Evolutionary conservation across 2,329 filamentous ascomycete genomes (phyloP), one percentile per base, ranked within the genome.

Genomic region (Nigrospora sphaerica): DNA sequence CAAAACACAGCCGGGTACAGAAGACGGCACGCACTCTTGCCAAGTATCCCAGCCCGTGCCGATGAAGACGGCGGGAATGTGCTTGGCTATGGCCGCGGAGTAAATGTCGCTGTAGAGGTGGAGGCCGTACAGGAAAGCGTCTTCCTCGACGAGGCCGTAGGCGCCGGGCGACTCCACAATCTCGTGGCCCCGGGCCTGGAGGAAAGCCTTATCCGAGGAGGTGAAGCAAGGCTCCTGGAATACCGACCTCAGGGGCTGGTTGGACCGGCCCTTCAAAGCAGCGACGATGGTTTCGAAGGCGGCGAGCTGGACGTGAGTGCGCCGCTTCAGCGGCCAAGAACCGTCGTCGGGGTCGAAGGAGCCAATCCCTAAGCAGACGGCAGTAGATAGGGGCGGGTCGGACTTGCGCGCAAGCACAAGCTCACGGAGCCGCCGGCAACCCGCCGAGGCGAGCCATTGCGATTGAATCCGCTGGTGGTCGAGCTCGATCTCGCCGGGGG

Each of bases 121-220:
- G 0, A 86, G 71, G 1, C 78, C 82, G 52, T 78, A 87, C 2
- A 85, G 66, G 2, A 88, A 58, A 0, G 78, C 74, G 0, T 63
- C 55, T 0, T 57, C 41, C 14, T 72, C 67, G 11, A 86, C 67
- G 6, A 70, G 53, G 0, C 70, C 59, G 52, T 79, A 82, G 0
- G 72, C 82, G 0, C 46, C 56, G 0, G 84, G 83, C 2, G 75
- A 67, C 1, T 74, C 65, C 4, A 77, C 66, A 4, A 76, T 67
- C 2, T 62, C 46, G 44, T 79, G 77, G n/a, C 79, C 77, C 0
- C 83, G 72, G 18, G 69, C 65, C 48, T 68, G 57, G 28, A 84
- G 72, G 52, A 82, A 84, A 0, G 63, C 59, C 33, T 62, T 68
- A 55, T 81, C 77, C 0, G 66, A 62, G 1, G 57, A 31, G 1